A percentile compares a stretch with the other conserved stretches of the same genome.
Evolutionary conservation across 805 yeast species (phyloP).

Genomic region (Lipomyces orientalis): DNA sequence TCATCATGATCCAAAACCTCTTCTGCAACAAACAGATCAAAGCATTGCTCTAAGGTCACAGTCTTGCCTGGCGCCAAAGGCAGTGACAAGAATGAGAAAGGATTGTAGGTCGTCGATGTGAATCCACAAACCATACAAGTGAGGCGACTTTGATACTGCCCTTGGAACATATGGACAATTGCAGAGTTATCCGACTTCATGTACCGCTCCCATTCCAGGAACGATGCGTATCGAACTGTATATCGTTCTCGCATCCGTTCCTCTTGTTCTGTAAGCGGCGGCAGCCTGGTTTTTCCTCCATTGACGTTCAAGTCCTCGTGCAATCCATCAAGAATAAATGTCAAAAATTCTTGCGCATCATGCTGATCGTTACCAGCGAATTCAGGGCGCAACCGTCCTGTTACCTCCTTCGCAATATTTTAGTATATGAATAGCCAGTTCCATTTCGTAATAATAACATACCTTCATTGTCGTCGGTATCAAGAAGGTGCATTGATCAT

Average conservation of each 20-base stretch:
- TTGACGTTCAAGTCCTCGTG: slow-evolving; percentile 82
- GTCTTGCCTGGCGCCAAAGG: slow-evolving; percentile 67
- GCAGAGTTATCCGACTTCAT: slow-evolving; percentile 77
- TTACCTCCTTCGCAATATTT: slow-evolving; percentile 46
- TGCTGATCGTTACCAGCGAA: slow-evolving; percentile 77
- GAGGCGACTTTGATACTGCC: slow-evolving; percentile 82
- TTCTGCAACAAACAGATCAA: slow-evolving; percentile 74
- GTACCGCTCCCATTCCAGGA: slow-evolving; percentile 92
- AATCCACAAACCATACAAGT: slow-evolving; percentile 72
- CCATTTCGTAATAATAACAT: background rate
- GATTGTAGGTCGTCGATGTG: slow-evolving; percentile 85
- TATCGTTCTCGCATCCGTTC: slow-evolving; percentile 73
- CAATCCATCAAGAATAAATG: slow-evolving; percentile 72
- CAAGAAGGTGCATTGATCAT: slow-evolving; percentile 54
- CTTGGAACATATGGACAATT: slow-evolving; percentile 82
- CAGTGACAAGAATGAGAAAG: slow-evolving; percentile 77
- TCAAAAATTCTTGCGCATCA: slow-evolving; percentile 83
- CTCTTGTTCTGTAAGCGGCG: slow-evolving; percentile 71
- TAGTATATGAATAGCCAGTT: background rate
- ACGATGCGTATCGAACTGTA: slow-evolving; percentile 79
- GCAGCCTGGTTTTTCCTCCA: slow-evolving; percentile 59
- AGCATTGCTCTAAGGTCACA: slow-evolving; percentile 63
- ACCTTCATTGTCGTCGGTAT: slow-evolving; percentile 68
- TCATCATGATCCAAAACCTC: slow-evolving; percentile 79
- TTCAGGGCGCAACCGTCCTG: slow-evolving; percentile 69